Percentiles rank a stretch among this genome's conserved stretches.
phyloP scores from a whole-genome alignment of 805 yeast genomes.

The Candida lessepsii region DNA sequence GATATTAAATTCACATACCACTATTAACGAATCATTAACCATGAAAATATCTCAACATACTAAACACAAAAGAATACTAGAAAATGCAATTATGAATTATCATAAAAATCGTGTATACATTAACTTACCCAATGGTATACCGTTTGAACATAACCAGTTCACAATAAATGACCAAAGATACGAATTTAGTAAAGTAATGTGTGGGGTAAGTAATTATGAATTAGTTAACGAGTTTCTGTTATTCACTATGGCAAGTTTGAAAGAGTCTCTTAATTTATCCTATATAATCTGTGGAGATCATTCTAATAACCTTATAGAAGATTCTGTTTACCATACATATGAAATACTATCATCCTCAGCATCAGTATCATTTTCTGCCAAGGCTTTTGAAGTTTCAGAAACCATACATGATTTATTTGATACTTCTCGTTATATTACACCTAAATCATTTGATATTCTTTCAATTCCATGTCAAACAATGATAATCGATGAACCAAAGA shows the following conservation, averaged over 20 bases:
- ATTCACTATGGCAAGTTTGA: constrained; percentile 12
- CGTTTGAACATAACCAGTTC: constrained; percentile 7
- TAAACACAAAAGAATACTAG: constrained; percentile 41
- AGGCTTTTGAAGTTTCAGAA: constrained; percentile 11
- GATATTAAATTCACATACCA: background rate
- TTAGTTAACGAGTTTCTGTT: constrained; percentile 22
- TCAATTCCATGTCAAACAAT: constrained; percentile 12
- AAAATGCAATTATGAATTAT: constrained; percentile 46
- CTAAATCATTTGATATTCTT: background rate
- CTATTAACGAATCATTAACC: constrained; percentile 12
- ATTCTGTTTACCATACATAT: background rate
- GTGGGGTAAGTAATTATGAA: constrained; percentile 3
- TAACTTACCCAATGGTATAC: constrained; percentile 5
- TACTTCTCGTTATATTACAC: constrained; percentile 5
- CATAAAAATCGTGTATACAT: constrained; percentile 28
- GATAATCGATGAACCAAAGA: constrained; percentile 14
- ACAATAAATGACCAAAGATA: constrained; percentile 7
- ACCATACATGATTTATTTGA: constrained; percentile 13
- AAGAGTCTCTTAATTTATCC: background rate
- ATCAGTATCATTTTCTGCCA: constrained; percentile 2
- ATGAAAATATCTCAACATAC: constrained; percentile 35
- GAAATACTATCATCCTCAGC: background rate
- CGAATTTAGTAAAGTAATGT: constrained; percentile 20
- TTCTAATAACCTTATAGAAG: background rate
- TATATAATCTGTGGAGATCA: constrained; percentile 7